Percentiles rank a stretch among this genome's conserved stretches.
Evolutionary conservation across 2,329 filamentous ascomycete species (phyloP).

Genomic region (Fusarium chlamydosporum): DNA sequence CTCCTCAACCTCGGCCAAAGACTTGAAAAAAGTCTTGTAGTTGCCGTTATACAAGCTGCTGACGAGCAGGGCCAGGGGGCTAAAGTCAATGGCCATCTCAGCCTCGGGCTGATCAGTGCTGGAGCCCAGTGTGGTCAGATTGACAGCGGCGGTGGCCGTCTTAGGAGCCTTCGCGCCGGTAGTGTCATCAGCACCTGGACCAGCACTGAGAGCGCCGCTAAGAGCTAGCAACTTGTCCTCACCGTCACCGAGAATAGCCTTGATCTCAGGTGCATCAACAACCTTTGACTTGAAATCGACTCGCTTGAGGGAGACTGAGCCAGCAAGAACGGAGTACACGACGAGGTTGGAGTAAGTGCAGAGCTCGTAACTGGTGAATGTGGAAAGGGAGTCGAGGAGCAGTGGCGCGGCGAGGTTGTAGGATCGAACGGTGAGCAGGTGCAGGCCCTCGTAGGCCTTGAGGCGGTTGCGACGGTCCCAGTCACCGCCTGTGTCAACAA

Average conservation of each 20-base stretch:
- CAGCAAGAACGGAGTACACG: slow-evolving; percentile 94
- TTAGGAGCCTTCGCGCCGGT: slow-evolving; percentile 72
- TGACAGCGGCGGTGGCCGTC: slow-evolving; percentile 77
- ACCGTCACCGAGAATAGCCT: slow-evolving; percentile 91
- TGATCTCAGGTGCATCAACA: slow-evolving; percentile 97
- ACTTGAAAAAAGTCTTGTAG: slow-evolving; percentile 94
- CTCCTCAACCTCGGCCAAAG: slow-evolving; percentile 90
- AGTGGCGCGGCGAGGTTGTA: slow-evolving; percentile 91
- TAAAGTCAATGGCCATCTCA: slow-evolving; percentile 89
- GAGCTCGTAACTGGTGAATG: slow-evolving; percentile 98
- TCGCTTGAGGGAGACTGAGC: slow-evolving; percentile 93
- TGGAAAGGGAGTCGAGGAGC: slow-evolving; percentile 95
- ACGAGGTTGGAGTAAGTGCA: slow-evolving; percentile 97
- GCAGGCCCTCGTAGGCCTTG: slow-evolving; percentile 97
- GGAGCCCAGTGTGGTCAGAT: slow-evolving; percentile 85
- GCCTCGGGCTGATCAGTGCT: slow-evolving; percentile 80
- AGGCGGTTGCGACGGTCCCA: slow-evolving; percentile 98
- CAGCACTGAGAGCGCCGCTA: slow-evolving; percentile 83
- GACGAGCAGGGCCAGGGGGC: slow-evolving; percentile 87
- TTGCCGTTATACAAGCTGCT: slow-evolving; percentile 93
- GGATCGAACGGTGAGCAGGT: slow-evolving; percentile 91
- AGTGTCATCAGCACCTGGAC: slow-evolving; percentile 84
- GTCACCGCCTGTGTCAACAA: slow-evolving; percentile 96
- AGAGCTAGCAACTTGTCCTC: slow-evolving; percentile 90
- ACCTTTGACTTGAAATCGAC: slow-evolving; percentile 99